These are phyloP conservation scores for Globisporangium splendens DNA, from an alignment of 352 stramenopile species.

Conservation along the genomic window DNA sequence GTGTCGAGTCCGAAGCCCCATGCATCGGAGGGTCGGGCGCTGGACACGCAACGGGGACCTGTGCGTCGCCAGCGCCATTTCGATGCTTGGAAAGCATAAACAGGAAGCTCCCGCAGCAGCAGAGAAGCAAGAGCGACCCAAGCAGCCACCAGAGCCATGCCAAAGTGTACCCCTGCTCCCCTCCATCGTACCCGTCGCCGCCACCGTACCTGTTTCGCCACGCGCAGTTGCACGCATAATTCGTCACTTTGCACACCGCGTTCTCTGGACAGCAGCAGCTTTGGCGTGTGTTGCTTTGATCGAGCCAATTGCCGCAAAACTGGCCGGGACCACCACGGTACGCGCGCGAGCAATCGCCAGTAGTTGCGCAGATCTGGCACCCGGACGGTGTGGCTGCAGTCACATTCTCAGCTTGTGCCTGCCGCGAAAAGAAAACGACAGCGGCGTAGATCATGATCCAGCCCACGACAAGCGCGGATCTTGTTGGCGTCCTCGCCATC, in stretches of 20 bases:
- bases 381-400: slow-evolving; percentile 23
- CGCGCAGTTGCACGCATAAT: slow-evolving; percentile 46
- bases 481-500: too few relatives aligned
- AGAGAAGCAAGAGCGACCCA: slow-evolving; percentile 2
- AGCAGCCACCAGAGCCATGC: slow-evolving; percentile 40
- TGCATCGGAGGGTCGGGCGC: slow-evolving; percentile 1
- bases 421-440: too few relatives aligned
- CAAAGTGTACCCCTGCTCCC: slow-evolving; percentile 15
- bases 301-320: slow-evolving; percentile 57
- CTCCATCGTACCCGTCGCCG: slow-evolving; percentile 1
- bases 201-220: background rate
- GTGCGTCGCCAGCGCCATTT: background rate
- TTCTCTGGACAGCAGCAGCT: slow-evolving; percentile 44
- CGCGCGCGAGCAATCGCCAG: slow-evolving; percentile 36
- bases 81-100: slow-evolving; percentile 11
- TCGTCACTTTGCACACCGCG: slow-evolving; percentile 41
- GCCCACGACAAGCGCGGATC: too few relatives aligned
- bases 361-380: slow-evolving; percentile 44
- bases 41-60: slow-evolving; percentile 3
- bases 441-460: too few relatives aligned
- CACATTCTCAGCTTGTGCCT: slow-evolving; percentile 6
- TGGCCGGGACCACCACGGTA: slow-evolving; percentile 30
- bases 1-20: background rate
- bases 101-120: slow-evolving; percentile 13
- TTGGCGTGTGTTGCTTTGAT: slow-evolving; percentile 32